Percentiles rank a stretch among this genome's conserved stretches.
phyloP scores from a whole-genome alignment of 225 moss, liverwort and hornwort species.

The Sphagnum contortum region DNA sequence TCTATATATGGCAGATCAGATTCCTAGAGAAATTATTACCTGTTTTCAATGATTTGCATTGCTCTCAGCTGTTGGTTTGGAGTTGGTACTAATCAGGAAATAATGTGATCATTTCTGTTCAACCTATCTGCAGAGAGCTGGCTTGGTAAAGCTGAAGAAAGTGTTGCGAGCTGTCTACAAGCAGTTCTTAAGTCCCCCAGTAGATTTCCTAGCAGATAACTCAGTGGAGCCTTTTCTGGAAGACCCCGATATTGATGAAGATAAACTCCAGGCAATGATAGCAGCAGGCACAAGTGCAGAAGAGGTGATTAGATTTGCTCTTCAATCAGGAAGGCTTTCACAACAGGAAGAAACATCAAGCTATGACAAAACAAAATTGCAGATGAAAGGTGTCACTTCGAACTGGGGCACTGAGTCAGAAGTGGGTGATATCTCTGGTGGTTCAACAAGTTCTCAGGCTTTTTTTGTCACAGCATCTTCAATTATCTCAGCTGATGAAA shows the following conservation, averaged over 20 bases:
- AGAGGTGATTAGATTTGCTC: constrained; percentile 43
- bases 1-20: too few species aligned
- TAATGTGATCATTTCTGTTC: too few species aligned
- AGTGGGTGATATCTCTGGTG: constrained; percentile 21
- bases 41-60: too few species aligned
- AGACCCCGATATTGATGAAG: constrained; percentile 79
- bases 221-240: constrained; percentile 76
- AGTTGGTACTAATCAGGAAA: too few species aligned
- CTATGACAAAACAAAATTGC: constrained; percentile 7
- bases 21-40: too few species aligned
- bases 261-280: constrained; percentile 47
- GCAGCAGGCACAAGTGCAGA: constrained; percentile 33
- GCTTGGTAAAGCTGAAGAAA: constrained; percentile 81
- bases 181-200: constrained; percentile 80
- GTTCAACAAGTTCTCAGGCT: constrained; percentile 15
- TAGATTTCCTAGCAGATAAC: constrained; percentile 48
- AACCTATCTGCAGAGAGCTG: constrained; percentile 57
- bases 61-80: too few species aligned
- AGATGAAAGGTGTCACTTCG: constrained; percentile 6
- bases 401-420: constrained; percentile 6
- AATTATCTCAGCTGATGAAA: constrained; percentile 8
- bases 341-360: constrained; percentile 7
- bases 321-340: constrained; percentile 27
- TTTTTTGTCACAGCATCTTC: constrained; percentile 20
- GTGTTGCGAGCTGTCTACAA: constrained; percentile 86